Conservation (phyloP, 257 asterid genomes). For the Schizonepeta tenuifolia region DNA sequence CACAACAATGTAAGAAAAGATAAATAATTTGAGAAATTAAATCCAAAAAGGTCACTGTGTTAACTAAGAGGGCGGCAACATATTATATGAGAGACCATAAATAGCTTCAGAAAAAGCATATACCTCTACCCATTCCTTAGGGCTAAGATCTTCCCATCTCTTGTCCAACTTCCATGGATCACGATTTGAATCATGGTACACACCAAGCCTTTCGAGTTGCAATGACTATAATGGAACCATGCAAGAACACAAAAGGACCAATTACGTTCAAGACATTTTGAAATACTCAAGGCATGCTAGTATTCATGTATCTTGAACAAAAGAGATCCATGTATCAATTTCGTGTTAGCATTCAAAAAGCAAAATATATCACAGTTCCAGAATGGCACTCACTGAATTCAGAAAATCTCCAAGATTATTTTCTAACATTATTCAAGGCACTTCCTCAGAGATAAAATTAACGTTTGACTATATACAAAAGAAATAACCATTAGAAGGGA, state of each 20-base stretch:
- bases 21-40: slow-evolving; percentile 23
- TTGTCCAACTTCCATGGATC: slow-evolving; percentile 91
- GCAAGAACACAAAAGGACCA: slow-evolving; percentile 24
- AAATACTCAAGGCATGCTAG: slow-evolving; percentile 23
- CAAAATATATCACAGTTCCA: slow-evolving; percentile 22
- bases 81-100: slow-evolving; percentile 25
- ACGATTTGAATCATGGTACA: slow-evolving; percentile 90
- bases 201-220: slow-evolving; percentile 97
- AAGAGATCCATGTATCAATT: slow-evolving; percentile 22
- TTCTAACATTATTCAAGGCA: slow-evolving; percentile 7
- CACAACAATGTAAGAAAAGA: slow-evolving; percentile 18
- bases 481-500: slow-evolving; percentile 31
- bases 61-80: background rate
- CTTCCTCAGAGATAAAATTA: slow-evolving; percentile 21
- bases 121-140: slow-evolving; percentile 97
- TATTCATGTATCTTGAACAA: slow-evolving; percentile 19
- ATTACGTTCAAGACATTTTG: slow-evolving; percentile 30
- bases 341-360: slow-evolving; percentile 9
- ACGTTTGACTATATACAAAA: slow-evolving; percentile 17
- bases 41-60: slow-evolving; percentile 17
- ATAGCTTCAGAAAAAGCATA: slow-evolving; percentile 32
- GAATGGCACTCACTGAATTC: slow-evolving; percentile 4
- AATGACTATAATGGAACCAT: slow-evolving; percentile 61
- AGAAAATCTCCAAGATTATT: slow-evolving; percentile 5
- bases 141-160: slow-evolving; percentile 96